Conservation (phyloP, 108 stramenopile species). For the Cylindrotheca fusiformis region DNA sequence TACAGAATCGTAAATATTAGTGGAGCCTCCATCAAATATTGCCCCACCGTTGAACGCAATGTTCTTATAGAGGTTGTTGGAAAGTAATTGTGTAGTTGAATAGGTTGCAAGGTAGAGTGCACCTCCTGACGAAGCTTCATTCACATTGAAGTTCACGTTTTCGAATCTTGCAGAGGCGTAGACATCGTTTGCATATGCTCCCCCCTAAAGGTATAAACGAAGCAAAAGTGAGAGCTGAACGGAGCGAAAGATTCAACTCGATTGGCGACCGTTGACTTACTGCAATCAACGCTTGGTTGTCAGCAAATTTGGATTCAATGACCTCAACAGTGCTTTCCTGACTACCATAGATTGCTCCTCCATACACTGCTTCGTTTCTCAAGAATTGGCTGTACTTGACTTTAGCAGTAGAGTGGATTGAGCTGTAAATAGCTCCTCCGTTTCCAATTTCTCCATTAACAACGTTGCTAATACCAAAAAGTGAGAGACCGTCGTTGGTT, state of each 20-base stretch:
- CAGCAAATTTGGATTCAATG: constrained; percentile 6
- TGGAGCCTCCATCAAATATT: constrained; percentile 4
- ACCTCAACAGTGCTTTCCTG: constrained; percentile 1
- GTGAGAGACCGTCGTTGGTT: neutral
- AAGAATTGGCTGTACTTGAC: constrained; percentile 4
- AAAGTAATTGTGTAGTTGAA: neutral
- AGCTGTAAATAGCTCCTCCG: constrained; percentile 4
- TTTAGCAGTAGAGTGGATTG: neutral
- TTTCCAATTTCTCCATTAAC: neutral
- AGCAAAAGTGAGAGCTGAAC: neutral
- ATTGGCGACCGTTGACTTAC: neutral
- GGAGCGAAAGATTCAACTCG: neutral
- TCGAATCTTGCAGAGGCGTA: neutral
- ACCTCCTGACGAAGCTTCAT: constrained; percentile 5
- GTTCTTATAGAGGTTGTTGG: neutral
- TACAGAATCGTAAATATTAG: neutral
- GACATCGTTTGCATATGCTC: constrained; percentile 8
- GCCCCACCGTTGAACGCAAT: constrained; percentile 7
- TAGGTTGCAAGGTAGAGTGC: constrained; percentile 15
- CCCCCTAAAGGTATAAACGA: constrained; percentile 7
- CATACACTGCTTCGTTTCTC: constrained; percentile 7
- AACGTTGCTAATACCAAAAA: constrained; percentile 6
- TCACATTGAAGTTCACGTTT: neutral
- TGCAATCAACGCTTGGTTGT: constrained; percentile 9
- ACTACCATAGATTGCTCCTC: constrained; percentile 11